Percentiles rank a stretch among this genome's conserved stretches.
These are phyloP conservation scores for Colletotrichum tabaci DNA, from an alignment of 2,329 filamentous ascomycete genomes.

Conservation along the genomic window DNA sequence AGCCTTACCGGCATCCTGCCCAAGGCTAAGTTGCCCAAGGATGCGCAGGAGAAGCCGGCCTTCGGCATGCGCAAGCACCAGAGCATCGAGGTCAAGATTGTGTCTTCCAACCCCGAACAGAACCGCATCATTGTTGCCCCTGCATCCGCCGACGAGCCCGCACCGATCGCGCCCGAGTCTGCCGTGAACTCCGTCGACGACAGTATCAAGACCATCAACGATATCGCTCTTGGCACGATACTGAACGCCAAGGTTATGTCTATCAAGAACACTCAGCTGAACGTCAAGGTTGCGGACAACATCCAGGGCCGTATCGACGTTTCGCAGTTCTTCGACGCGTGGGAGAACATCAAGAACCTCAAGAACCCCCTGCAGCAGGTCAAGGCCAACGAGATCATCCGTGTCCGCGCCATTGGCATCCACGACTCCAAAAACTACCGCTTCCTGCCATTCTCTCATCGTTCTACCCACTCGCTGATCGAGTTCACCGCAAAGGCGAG, in stretches of 20 bases:
- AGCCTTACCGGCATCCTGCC: conserved; percentile 84
- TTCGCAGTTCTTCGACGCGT: conserved; percentile 90
- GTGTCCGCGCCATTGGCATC: conserved; percentile 85
- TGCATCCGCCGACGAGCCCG: conserved; percentile 60
- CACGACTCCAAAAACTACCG: conserved; percentile 92
- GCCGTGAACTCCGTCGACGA: conserved; percentile 72
- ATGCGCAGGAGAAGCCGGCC: conserved; percentile 75
- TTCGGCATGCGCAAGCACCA: conserved; percentile 87
- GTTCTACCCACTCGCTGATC: conserved; percentile 84
- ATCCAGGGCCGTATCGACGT: conserved; percentile 94
- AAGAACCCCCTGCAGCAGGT: conserved; percentile 86
- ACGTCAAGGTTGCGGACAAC: conserved; percentile 89
- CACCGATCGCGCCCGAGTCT: conserved; percentile 47
- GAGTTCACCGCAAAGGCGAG: conserved; percentile 88
- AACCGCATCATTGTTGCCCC: conserved; percentile 75
- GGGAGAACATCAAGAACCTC: conserved; percentile 87
- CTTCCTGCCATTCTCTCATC: conserved; percentile 92
- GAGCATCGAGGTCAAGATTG: conserved; percentile 80
- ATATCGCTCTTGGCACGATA: conserved; percentile 80
- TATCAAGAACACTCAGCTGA: conserved; percentile 91
- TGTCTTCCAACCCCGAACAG: conserved; percentile 79
- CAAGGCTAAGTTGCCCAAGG: conserved; percentile 82
- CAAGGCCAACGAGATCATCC: conserved; percentile 77
- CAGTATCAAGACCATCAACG: conserved; percentile 74
- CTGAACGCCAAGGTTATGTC: conserved; percentile 86